Evolutionary conservation across 441 rosid species (phyloP).

Genomic region (Gossypium laxum): DNA sequence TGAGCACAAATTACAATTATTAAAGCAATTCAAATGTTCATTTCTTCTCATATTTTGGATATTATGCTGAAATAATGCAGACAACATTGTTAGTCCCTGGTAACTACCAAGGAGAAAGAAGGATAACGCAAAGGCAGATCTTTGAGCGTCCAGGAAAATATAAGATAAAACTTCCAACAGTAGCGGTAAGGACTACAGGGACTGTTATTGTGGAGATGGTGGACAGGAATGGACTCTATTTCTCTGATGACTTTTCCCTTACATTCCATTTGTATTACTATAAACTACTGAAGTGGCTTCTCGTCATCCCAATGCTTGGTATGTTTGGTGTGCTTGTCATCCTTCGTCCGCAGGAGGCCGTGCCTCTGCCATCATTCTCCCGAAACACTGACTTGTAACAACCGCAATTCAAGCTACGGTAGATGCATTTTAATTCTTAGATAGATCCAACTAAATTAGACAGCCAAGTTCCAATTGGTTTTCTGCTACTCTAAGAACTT

Average conservation of each 20-base stretch:
- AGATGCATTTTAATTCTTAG: neutral
- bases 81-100: conserved; percentile 84
- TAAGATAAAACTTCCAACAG: conserved; percentile 71
- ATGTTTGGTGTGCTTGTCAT: conserved; percentile 82
- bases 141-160: conserved; percentile 67
- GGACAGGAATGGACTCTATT: conserved; percentile 78
- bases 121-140: conserved; percentile 56
- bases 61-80: conserved; percentile 30
- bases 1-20: conserved; percentile 4
- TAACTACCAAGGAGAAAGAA: conserved; percentile 84
- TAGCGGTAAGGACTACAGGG: conserved; percentile 85
- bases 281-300: conserved; percentile 91
- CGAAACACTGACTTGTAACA: conserved; percentile 69
- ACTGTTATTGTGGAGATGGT: conserved; percentile 89
- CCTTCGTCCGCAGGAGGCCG: conserved; percentile 81
- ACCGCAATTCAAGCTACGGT: conserved; percentile 5
- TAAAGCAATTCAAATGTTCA: neutral
- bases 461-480: neutral
- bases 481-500: neutral
- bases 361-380: conserved; percentile 87
- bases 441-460: neutral
- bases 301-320: conserved; percentile 92
- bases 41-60: neutral
- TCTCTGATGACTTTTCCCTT: conserved; percentile 89
- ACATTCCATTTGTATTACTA: conserved; percentile 97